Evolutionary conservation across 176 grass and related monocot genomes (phyloP), one percentile per base, ranked within the genome.

Genomic region (Triticum urartu): DNA sequence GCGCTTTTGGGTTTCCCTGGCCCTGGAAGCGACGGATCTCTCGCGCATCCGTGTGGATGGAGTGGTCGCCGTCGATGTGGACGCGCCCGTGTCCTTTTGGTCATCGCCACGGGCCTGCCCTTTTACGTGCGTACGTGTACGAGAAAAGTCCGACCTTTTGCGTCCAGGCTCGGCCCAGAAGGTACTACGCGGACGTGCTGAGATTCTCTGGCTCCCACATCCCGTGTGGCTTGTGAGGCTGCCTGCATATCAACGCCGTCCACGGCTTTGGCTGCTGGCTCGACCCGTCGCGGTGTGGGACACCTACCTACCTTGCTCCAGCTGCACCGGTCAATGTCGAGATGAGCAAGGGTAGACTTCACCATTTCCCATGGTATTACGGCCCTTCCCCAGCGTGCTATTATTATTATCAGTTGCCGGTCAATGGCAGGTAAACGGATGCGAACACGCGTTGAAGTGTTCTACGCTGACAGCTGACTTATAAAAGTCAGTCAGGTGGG

Each of bases 1-100:
- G 15, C 12, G 65, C 32, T 9, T 15, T 69, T 5, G 9, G 21
- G 40, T 75, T 75, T 48, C 68, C 6, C 68, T 72, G 68, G 68
- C 36, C 20, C 18, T 42, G 20, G 36, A 39, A 59, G 56, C 20
- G 56, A 59, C 20, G 56, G 18, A 59, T 59, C 56, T 72, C 3
- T 72, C 15, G 68, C 17, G 32, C 7, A 68, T 17, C 70, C 70
- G 39, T 73, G 21, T 73, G 70, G 70, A 73, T 5, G 39, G 70
- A 25, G 39, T 13, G 38, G 39, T 73, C 70, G 70, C 70, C 70
- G 70, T 73, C 70, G 70, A 73, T 12, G 70, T 13, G 70, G 70
- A 43, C 70, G 68, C 68, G 68, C 20, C 34, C 0, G 35, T 3
- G 34, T n/a, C 68, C 67, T n/a, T 70, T 70, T 9, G 30, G 5